Evolutionary conservation across 2,329 filamentous ascomycete species (phyloP), one percentile per base, ranked within the genome.

Genomic region (Pseudonectria foliicola): DNA sequence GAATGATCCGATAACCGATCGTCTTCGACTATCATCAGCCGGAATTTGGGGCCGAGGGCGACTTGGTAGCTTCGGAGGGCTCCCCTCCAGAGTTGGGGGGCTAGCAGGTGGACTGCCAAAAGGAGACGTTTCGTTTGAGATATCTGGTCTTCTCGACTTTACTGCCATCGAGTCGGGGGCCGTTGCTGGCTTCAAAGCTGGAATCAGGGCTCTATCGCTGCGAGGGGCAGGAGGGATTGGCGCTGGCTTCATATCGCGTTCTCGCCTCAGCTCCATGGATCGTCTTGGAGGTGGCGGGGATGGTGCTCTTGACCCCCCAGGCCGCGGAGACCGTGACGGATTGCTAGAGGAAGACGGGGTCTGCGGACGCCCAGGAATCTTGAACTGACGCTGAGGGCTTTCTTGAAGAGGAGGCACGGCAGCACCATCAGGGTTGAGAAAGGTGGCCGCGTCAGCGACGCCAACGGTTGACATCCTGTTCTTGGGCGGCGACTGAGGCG

Each of bases 51-150:
- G 75, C 21, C 72, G 71, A 29, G 70, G 71, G 10, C 72, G 63
- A 6, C 57, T 64, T 13, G 64, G 71, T 29, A 73, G 64, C 36
- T 60, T 62, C 1, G 73, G 71, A 7, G 68, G 68, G 6, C 64
- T 62, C n/a, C 65, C 63, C n/a, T 64, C 63, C n/a, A 71, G 66
- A 0, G 66, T 56, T 35, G 72, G 78, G 4, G 76, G 74, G 53
- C 82, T 90, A 47, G 78, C 80, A 0, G 89, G 87, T 13, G 88
- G 88, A 25, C 87, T 95, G 52, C 71, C 88, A 54, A 95, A 95
- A 0, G 90, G 89, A 1, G 90, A 95, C 0, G 79, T 54, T 52
- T 67, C 63, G 41, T 66, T 57, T 1, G 49, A 44, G 5, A 57
- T 44, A 8, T 42, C 43, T 6, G 42, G 31, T 33, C 38, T 53